Conservation (phyloP, 257 asterid genomes). For the Solanum virginianum region DNA sequence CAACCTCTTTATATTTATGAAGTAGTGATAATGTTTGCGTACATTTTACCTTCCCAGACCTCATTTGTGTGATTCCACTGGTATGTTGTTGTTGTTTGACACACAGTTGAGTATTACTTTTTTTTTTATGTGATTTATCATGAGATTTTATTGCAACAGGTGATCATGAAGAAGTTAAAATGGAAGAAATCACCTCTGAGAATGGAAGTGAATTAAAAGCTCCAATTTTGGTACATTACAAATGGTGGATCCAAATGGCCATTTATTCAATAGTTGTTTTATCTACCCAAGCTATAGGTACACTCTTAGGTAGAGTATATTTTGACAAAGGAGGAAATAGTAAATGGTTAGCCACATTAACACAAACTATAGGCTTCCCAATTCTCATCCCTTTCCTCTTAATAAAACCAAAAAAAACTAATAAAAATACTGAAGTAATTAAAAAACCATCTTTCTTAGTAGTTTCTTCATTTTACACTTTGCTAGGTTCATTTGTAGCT, state of each 20-base stretch:
- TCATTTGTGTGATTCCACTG: too few species aligned
- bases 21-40: too few species aligned
- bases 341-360: constrained; percentile 56
- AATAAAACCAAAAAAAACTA: neutral
- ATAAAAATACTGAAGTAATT: neutral
- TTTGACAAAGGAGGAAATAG: constrained; percentile 68
- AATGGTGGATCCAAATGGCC: constrained; percentile 51
- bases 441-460: constrained; percentile 1
- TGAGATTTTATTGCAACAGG: neutral
- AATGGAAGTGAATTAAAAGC: neutral
- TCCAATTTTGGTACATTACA: constrained; percentile 1
- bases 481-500: constrained; percentile 29
- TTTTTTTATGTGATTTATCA: neutral
- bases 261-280: constrained; percentile 30
- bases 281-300: constrained; percentile 42
- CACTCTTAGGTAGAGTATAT: constrained; percentile 50
- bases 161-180: neutral
- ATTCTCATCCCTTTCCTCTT: constrained; percentile 53
- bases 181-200: neutral
- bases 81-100: too few species aligned
- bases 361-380: constrained; percentile 51
- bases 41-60: too few species aligned
- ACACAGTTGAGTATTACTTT: neutral
- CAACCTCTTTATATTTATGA: too few species aligned
- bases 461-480: constrained; percentile 4